These are phyloP conservation scores for Mastigamoeba balamuthi DNA, from an alignment of 78 protist species.

Conservation along the genomic window DNA sequence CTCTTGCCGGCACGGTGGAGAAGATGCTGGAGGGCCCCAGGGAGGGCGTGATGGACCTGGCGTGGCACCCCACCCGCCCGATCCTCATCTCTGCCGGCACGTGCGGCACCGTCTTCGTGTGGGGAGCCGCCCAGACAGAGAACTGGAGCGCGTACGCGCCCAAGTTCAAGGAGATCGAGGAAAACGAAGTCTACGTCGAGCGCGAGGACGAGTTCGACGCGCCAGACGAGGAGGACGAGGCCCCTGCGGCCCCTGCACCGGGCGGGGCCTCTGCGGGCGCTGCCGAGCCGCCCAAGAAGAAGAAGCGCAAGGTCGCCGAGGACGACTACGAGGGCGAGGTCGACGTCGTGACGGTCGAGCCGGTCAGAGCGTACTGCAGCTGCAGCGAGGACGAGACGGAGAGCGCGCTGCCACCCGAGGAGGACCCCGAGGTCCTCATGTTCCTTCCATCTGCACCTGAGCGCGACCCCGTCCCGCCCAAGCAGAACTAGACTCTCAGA, in stretches of 20 bases:
- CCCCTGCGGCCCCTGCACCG: neutral
- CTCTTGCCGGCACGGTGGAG: constrained; percentile 20
- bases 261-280: neutral
- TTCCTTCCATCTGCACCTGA: too few relatives aligned
- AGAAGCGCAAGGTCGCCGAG: too few relatives aligned
- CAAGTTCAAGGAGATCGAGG: constrained; percentile 60
- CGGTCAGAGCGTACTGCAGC: too few relatives aligned
- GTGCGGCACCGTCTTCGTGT: constrained; percentile 31
- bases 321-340: too few relatives aligned
- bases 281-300: too few relatives aligned
- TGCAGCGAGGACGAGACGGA: too few relatives aligned
- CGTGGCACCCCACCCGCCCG: constrained; percentile 59
- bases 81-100: constrained; percentile 2
- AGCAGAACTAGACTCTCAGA: too few relatives aligned
- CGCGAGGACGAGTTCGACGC: constrained; percentile 71
- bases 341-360: too few relatives aligned
- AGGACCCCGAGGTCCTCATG: too few relatives aligned
- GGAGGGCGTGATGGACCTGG: constrained; percentile 38
- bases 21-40: constrained; percentile 62
- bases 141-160: constrained; percentile 81
- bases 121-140: constrained; percentile 35
- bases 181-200: constrained; percentile 60
- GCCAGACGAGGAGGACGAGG: neutral
- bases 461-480: too few relatives aligned
- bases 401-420: too few relatives aligned